phyloP scores from a whole-genome alignment of 2,329 filamentous ascomycete genomes.

The Biscogniauxia sp. region DNA sequence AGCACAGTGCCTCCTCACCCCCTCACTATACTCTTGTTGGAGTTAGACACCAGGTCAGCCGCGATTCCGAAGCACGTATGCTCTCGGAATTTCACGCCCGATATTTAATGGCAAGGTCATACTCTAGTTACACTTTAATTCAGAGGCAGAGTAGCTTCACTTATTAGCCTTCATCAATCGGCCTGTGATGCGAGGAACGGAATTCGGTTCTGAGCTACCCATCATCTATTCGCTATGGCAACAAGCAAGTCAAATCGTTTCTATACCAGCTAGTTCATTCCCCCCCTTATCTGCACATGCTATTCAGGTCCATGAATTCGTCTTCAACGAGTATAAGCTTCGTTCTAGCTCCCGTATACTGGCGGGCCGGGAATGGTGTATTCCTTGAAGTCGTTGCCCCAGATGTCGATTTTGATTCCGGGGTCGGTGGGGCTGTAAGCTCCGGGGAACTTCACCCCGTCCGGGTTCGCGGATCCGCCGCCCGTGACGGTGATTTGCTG shows the following conservation, averaged over 20 bases:
- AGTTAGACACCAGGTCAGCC: neutral
- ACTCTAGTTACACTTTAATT: neutral
- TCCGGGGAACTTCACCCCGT: conserved; percentile 45
- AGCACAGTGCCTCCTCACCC: no score
- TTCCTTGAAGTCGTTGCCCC: conserved; percentile 31
- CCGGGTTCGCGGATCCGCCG: conserved; percentile 40
- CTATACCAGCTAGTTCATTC: neutral
- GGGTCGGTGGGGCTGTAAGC: conserved; percentile 46
- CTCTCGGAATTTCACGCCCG: neutral
- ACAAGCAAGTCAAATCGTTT: neutral
- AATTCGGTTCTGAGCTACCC: neutral
- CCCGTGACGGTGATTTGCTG: conserved; percentile 46
- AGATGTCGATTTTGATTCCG: conserved; percentile 48
- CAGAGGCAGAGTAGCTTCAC: neutral
- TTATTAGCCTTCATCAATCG: neutral
- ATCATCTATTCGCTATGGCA: neutral
- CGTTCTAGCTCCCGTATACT: conserved; percentile 25
- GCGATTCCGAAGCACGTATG: neutral
- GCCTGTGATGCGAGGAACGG: neutral
- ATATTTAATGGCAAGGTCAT: neutral
- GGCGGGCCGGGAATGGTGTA: conserved; percentile 41
- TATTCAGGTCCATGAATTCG: neutral
- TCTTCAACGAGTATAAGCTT: neutral
- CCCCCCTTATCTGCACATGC: neutral
- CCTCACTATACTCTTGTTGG: neutral